Evolutionary conservation across 2,329 filamentous ascomycete species (phyloP).

Genomic region (Xylariales sp.): DNA sequence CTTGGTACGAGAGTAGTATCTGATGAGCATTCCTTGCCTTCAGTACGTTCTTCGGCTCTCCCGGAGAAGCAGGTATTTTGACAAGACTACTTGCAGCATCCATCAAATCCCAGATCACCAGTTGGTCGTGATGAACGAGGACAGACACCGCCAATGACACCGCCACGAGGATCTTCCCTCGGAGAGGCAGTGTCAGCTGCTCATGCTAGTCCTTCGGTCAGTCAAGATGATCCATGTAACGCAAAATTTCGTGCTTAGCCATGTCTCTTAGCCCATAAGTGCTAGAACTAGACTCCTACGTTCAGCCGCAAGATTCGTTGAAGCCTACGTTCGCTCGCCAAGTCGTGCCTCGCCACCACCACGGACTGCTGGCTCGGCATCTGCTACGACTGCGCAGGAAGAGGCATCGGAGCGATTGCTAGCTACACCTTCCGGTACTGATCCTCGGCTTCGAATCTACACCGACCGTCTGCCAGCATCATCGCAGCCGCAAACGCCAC

Average conservation of each 20-base stretch:
- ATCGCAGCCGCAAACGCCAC: slow-evolving; percentile 46
- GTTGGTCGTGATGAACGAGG: not conserved
- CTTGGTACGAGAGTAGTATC: slow-evolving; percentile 21
- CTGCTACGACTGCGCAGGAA: not conserved
- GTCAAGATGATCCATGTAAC: slow-evolving; percentile 2
- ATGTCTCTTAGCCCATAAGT: slow-evolving; percentile 13
- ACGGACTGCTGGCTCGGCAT: too few species aligned
- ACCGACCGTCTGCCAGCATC: slow-evolving; percentile 39
- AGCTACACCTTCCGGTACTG: too few species aligned
- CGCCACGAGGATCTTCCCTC: slow-evolving; percentile 19
- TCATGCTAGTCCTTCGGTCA: slow-evolving; percentile 14
- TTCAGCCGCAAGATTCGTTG: slow-evolving; percentile 23
- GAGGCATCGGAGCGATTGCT: not conserved
- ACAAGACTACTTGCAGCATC: not conserved
- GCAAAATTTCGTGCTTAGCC: not conserved
- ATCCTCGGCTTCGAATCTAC: slow-evolving; percentile 35
- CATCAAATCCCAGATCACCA: not conserved
- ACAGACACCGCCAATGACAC: slow-evolving; percentile 16
- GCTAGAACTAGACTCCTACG: slow-evolving; percentile 19
- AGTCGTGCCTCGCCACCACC: slow-evolving; percentile 14
- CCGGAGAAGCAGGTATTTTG: not conserved
- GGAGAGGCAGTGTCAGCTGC: slow-evolving; percentile 10
- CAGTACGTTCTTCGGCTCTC: slow-evolving; percentile 16
- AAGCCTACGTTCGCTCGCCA: slow-evolving; percentile 19
- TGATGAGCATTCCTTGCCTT: slow-evolving; percentile 22